Base-by-base conservation (phyloP, 2,329 filamentous ascomycete genomes). In the Ophiostoma angusticollis region DNA sequence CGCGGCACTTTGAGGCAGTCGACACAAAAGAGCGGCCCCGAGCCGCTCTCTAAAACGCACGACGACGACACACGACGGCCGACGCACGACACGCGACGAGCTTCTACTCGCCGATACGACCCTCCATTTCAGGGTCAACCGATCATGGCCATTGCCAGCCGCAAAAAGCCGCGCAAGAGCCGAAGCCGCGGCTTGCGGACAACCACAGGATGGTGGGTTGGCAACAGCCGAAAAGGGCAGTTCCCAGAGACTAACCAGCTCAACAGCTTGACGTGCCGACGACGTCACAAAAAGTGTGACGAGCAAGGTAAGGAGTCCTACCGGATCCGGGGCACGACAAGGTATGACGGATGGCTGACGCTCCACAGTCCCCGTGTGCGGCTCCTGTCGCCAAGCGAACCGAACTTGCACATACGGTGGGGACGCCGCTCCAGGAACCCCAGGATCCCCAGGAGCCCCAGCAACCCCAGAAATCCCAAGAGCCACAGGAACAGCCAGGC, bases 261-360 rank as follows among this genome's bases (percentile, higher is more conserved):
- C 5, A 29, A 17, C 12, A 36, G 34, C 14, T 19, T 36, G 5
- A 63, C 60, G 12, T 67, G 64, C 47, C 60, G 63, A 35, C 57
- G 57, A 42, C 54, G 66, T 40, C 61, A 67, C 43, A 64, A 68
- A 49, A 70, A 70, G 52, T 70, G 66, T 48, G 65, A 67, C 45
- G 65, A 69, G 52, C 27, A 30, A 9, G 17, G 34, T 36, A 18
- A 29, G 31, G n/a, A 31, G 29, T 7, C 7, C 7, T 25, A 7
- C 7, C 23, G 23, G 23, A 12, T 7, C 23, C 23, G n/a, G n/a
- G n/a, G n/a, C n/a, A n/a, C n/a, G n/a, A n/a, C n/a, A n/a, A 34
- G 12, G 31, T 24, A 3, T 34, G 31, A 8, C 21, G 6, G 4
- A 18, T 32, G n/a, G n/a, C n/a, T n/a, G n/a, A 33, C 9, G 12